Evolutionary conservation across 2,329 filamentous ascomycete genomes (phyloP).

Genomic region (Botrytis sinoallii): DNA sequence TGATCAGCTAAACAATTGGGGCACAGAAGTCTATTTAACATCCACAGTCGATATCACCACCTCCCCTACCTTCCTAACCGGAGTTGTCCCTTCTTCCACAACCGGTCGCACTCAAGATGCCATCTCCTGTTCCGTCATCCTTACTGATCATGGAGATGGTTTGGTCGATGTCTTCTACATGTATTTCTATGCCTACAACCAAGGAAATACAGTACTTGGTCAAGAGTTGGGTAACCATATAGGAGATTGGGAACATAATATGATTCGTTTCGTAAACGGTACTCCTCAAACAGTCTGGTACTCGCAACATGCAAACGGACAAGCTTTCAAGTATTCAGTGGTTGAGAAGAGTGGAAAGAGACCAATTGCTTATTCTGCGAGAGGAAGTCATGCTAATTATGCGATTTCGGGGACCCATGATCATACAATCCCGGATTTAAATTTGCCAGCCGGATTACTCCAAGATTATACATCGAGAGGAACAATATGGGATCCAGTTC

Average conservation of each 20-base stretch:
- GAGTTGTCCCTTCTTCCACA: conserved; percentile 48
- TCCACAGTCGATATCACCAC: conserved; percentile 47
- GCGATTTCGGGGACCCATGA: conserved; percentile 58
- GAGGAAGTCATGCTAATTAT: conserved; percentile 64
- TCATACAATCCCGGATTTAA: conserved; percentile 59
- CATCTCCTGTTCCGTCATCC: conserved; percentile 51
- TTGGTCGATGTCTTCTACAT: conserved; percentile 37
- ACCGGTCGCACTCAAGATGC: conserved; percentile 50
- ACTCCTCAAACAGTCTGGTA: conserved; percentile 57
- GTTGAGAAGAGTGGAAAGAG: conserved; percentile 52
- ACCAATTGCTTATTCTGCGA: conserved; percentile 56
- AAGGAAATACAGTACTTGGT: conserved; percentile 35
- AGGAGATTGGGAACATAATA: conserved; percentile 66
- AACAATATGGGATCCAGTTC: conserved; percentile 57
- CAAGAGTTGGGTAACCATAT: conserved; percentile 49
- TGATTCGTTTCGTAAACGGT: conserved; percentile 61
- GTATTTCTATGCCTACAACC: conserved; percentile 40
- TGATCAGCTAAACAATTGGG: conserved; percentile 45
- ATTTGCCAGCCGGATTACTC: conserved; percentile 52
- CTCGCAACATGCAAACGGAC: conserved; percentile 59
- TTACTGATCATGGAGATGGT: conserved; percentile 54
- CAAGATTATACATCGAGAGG: conserved; percentile 55
- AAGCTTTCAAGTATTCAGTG: conserved; percentile 58
- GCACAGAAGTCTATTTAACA: conserved; percentile 46
- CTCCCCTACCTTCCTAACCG: conserved; percentile 48